Percentiles rank a stretch among this genome's conserved stretches.
Evolutionary conservation across 805 yeast genomes (phyloP).

Genomic region (Wickerhamiella parazyma): DNA sequence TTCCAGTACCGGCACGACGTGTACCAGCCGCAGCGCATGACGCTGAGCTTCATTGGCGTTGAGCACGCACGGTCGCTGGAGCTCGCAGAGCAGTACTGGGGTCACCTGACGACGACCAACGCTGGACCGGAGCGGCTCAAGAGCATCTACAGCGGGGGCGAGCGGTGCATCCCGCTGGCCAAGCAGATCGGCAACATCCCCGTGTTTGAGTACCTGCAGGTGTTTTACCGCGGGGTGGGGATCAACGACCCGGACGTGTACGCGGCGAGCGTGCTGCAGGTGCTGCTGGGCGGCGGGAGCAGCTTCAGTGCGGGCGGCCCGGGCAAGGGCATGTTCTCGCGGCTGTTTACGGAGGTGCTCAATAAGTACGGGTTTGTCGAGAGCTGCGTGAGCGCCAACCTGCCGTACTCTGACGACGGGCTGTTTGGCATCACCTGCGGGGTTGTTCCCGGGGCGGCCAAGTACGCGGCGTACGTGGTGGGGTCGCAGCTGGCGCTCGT

Average conservation of each 20-base stretch:
- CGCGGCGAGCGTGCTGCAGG: conserved; percentile 80
- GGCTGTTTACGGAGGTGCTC: conserved; percentile 80
- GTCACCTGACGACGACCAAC: conserved; percentile 35
- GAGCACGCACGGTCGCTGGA: conserved; percentile 53
- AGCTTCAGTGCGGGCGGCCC: conserved; percentile 98
- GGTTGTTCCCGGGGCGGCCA: conserved; percentile 76
- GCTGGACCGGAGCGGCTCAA: conserved; percentile 18
- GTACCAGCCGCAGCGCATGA: conserved; percentile 67
- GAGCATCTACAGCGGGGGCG: conserved; percentile 50
- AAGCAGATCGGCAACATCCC: conserved; percentile 53
- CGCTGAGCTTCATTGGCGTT: conserved; percentile 80
- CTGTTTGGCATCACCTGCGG: conserved; percentile 79
- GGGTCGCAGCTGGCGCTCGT: conserved; percentile 45
- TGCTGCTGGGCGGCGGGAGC: conserved; percentile 90
- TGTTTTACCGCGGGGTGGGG: conserved; percentile 80
- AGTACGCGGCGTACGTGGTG: conserved; percentile 66
- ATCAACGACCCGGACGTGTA: conserved; percentile 76
- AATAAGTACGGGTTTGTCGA: conserved; percentile 88
- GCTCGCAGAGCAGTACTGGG: conserved; percentile 49
- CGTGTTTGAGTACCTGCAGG: conserved; percentile 70
- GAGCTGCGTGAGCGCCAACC: conserved; percentile 76
- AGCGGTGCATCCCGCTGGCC: conserved; percentile 39
- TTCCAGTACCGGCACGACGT: conserved; percentile 48
- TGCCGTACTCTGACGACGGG: conserved; percentile 81
- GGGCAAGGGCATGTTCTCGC: conserved; percentile 96